Evolutionary conservation across 352 stramenopile species (phyloP).

Genomic region (Phytophthora pisi): DNA sequence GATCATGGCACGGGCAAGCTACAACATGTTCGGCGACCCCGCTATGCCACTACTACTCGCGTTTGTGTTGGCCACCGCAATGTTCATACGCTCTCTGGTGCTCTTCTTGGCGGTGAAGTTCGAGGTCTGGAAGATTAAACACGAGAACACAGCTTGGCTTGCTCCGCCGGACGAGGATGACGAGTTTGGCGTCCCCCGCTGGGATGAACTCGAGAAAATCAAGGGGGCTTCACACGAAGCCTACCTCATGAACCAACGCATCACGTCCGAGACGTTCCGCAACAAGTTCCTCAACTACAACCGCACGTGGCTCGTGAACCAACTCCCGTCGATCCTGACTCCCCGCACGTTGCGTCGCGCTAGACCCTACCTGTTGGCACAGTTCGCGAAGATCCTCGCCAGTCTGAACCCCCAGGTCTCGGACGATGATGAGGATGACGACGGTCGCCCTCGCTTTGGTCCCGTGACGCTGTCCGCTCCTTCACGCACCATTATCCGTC

Average conservation of each 20-base stretch:
- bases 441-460: constrained; percentile 82
- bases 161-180: constrained; percentile 89
- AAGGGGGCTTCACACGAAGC: constrained; percentile 94
- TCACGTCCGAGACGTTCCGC: constrained; percentile 96
- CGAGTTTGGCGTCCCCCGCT: constrained; percentile 91
- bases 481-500: constrained; percentile 91
- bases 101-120: constrained; percentile 88
- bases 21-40: constrained; percentile 97
- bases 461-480: constrained; percentile 90
- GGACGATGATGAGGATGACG: constrained; percentile 93
- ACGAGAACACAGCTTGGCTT: constrained; percentile 97
- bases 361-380: constrained; percentile 94
- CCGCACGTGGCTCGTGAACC: constrained; percentile 95
- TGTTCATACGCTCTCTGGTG: constrained; percentile 70
- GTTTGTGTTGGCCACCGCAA: constrained; percentile 66
- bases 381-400: constrained; percentile 96
- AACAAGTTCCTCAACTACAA: constrained; percentile 99
- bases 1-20: constrained; percentile 95
- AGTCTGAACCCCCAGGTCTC: constrained; percentile 94
- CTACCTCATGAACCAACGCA: constrained; percentile 97
- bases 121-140: constrained; percentile 95
- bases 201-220: constrained; percentile 93
- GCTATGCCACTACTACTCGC: constrained; percentile 85
- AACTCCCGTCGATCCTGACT: constrained; percentile 96
- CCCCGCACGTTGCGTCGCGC: constrained; percentile 91